These are phyloP conservation scores for Castanea mollissima DNA, from an alignment of 306 rosid species.

Conservation along the genomic window DNA sequence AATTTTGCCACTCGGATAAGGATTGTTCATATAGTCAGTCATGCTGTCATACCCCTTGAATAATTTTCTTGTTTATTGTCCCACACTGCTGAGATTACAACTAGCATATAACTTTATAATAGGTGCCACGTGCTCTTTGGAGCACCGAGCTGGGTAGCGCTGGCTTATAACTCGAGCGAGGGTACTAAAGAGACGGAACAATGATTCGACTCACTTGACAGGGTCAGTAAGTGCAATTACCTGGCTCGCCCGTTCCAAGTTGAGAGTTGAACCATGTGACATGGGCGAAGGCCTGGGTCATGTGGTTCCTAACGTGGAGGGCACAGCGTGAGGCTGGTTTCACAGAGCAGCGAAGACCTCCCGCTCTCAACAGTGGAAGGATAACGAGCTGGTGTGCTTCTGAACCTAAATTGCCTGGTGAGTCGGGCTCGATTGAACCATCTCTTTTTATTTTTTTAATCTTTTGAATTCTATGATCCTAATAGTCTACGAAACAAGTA, in stretches of 20 bases:
- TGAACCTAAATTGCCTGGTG: too few relatives aligned
- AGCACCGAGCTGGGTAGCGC: neutral
- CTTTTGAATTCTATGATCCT: too few relatives aligned
- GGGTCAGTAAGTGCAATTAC: neutral
- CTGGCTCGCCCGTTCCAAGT: neutral
- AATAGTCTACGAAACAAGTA: too few relatives aligned
- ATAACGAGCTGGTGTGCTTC: neutral
- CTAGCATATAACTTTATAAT: too few relatives aligned
- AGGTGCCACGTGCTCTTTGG: rapidly evolving
- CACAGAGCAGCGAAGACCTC: neutral
- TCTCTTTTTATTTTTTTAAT: too few relatives aligned
- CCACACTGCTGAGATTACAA: neutral
- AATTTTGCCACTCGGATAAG: neutral
- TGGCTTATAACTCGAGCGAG: neutral
- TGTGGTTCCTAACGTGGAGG: neutral
- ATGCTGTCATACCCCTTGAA: too few relatives aligned
- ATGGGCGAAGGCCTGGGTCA: neutral
- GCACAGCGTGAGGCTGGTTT: conserved; percentile 10
- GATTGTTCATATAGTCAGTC: neutral
- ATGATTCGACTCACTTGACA: neutral
- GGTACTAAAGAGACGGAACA: neutral
- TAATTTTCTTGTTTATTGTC: neutral
- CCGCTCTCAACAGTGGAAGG: conserved; percentile 3
- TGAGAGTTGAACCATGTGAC: neutral
- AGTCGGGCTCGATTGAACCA: too few relatives aligned